Evolutionary conservation across 2,329 filamentous ascomycete species (phyloP).

Genomic region (Pseudogymnoascus sp.): DNA sequence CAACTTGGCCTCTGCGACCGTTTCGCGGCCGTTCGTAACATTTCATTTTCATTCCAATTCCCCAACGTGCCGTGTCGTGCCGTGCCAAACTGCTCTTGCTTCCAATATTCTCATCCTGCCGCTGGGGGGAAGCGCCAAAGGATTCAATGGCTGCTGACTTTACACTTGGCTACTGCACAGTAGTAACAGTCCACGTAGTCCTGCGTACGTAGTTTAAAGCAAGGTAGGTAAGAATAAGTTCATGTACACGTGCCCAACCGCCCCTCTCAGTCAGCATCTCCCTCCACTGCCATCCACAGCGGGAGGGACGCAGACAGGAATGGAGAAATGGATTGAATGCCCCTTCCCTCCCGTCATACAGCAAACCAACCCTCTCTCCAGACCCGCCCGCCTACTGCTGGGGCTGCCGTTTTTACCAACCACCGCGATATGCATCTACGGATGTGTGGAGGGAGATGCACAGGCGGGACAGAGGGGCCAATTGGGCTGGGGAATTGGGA

Average conservation of each 20-base stretch:
- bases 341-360: background rate
- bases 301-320: too few relatives aligned
- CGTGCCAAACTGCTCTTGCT: background rate
- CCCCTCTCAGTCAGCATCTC: background rate
- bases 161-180: background rate
- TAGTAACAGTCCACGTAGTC: background rate
- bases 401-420: background rate
- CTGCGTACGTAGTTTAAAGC: background rate
- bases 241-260: constrained; percentile 7
- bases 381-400: background rate
- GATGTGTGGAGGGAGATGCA: background rate
- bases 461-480: background rate
- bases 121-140: background rate
- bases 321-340: background rate
- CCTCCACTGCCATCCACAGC: too few relatives aligned
- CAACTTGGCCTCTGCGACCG: background rate
- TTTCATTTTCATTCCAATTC: background rate
- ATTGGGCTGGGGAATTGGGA: background rate
- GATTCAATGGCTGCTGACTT: background rate
- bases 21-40: background rate
- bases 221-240: background rate
- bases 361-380: too few relatives aligned
- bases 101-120: background rate
- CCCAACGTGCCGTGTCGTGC: background rate
- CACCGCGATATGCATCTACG: background rate